Conservation (phyloP, 2,329 filamentous ascomycete genomes). For the Diaporthe vexans region DNA sequence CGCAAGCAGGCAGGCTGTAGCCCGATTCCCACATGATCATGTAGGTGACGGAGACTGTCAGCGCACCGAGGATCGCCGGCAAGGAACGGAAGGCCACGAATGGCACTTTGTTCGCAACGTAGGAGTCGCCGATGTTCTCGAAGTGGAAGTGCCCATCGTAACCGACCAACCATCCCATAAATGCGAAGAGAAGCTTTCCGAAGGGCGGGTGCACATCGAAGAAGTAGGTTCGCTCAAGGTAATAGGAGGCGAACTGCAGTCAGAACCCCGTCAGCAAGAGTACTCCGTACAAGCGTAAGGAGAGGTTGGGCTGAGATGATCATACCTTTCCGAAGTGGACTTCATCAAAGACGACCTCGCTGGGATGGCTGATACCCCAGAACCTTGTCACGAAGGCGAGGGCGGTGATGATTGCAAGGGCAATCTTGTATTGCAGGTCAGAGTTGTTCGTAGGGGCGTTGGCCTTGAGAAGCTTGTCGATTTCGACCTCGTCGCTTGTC, state of each 20-base stretch:
- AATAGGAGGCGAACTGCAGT: slow-evolving; percentile 80
- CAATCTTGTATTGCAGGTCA: slow-evolving; percentile 90
- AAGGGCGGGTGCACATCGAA: slow-evolving; percentile 99
- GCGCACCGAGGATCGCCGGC: slow-evolving; percentile 89
- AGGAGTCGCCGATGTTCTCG: slow-evolving; percentile 99
- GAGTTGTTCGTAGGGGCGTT: slow-evolving; percentile 59
- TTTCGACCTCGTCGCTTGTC: slow-evolving; percentile 60
- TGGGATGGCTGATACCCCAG: slow-evolving; percentile 94
- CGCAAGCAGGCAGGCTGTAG: slow-evolving; percentile 92
- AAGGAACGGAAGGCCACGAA: slow-evolving; percentile 96
- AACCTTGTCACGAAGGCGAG: slow-evolving; percentile 94
- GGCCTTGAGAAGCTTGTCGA: slow-evolving; percentile 64
- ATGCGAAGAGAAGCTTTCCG: slow-evolving; percentile 96
- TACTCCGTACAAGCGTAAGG: neutral
- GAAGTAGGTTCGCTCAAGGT: slow-evolving; percentile 97
- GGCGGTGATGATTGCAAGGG: slow-evolving; percentile 80
- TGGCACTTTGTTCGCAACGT: slow-evolving; percentile 95
- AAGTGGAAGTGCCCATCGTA: slow-evolving; percentile 98
- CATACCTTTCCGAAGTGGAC: slow-evolving; percentile 99
- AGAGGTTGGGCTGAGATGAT: slow-evolving; percentile 31
- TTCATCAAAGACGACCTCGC: slow-evolving; percentile 98
- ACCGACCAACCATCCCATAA: slow-evolving; percentile 97
- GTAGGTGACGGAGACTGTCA: slow-evolving; percentile 95
- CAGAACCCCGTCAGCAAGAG: slow-evolving; percentile 40
- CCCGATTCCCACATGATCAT: slow-evolving; percentile 99